Percentiles rank a stretch among this genome's conserved stretches.
phyloP scores from a whole-genome alignment of 2,329 filamentous ascomycete species.

The Aureobasidium subglaciale region DNA sequence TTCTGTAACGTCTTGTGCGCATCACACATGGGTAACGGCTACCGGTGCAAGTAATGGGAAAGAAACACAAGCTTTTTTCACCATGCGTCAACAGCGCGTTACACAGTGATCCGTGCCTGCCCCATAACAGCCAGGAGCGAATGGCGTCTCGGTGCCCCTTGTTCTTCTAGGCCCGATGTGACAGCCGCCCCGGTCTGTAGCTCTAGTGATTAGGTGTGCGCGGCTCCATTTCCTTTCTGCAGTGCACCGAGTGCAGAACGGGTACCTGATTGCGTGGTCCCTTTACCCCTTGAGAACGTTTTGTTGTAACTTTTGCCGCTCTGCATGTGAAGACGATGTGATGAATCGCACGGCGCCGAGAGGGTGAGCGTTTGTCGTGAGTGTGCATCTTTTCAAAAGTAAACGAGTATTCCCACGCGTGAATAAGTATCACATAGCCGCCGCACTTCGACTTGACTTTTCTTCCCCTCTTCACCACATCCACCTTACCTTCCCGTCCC shows the following conservation, averaged over 20 bases:
- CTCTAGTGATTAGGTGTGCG: background rate
- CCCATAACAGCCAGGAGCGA: conserved; percentile 2
- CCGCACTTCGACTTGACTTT: background rate
- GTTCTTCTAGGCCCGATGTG: conserved; percentile 11
- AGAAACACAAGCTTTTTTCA: conserved; percentile 6
- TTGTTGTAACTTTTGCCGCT: conserved; percentile 7
- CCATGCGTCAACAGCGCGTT: background rate
- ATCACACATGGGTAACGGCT: background rate
- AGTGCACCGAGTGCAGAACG: background rate
- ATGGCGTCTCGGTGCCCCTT: conserved; percentile 6
- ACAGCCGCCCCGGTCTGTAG: conserved; percentile 4
- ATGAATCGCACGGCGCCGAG: background rate
- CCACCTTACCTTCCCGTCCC: conserved; percentile 21
- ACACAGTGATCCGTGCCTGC: conserved; percentile 9
- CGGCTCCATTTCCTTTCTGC: conserved; percentile 1
- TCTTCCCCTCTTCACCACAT: conserved; percentile 10
- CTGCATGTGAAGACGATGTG: conserved; percentile 11
- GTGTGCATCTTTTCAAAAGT: conserved; percentile 1
- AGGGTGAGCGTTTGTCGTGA: conserved; percentile 4
- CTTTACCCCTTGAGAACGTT: background rate
- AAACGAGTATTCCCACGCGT: background rate
- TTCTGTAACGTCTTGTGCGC: background rate
- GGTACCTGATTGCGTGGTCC: conserved; percentile 13
- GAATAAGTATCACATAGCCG: conserved; percentile 6
- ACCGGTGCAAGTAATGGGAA: background rate